phyloP scores from a whole-genome alignment of 345 rosid species.

The Schrenkiella parvula region DNA sequence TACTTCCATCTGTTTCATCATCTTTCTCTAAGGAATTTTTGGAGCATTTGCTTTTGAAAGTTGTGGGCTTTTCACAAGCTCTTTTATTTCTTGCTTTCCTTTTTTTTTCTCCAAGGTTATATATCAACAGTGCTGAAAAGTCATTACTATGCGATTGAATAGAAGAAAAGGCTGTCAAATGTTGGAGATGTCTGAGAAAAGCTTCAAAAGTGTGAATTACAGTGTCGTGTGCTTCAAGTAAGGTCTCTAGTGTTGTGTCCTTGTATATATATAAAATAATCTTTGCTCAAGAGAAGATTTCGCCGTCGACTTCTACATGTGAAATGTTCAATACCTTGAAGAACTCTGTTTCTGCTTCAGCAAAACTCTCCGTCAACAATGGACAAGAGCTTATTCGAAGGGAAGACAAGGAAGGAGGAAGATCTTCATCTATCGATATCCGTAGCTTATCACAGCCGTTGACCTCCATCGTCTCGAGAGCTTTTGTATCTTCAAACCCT shows the following conservation, averaged over 20 bases:
- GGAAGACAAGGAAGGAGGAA: conserved; percentile 35
- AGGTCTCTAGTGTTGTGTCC: neutral
- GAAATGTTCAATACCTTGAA: conserved; percentile 22
- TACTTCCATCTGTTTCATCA: conserved; percentile 15
- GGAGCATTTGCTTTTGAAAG: conserved; percentile 12
- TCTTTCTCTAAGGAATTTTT: conserved; percentile 5
- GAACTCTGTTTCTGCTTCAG: conserved; percentile 23
- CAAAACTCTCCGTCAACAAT: conserved; percentile 12
- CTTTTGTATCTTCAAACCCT: conserved; percentile 27
- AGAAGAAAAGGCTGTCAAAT: neutral
- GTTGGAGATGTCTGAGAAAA: neutral
- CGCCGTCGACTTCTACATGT: conserved; percentile 26
- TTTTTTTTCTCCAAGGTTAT: neutral
- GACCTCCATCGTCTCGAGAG: conserved; percentile 32
- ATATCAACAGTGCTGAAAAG: neutral
- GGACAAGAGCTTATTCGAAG: conserved; percentile 27
- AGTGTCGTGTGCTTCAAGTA: conserved; percentile 17
- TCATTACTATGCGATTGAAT: neutral
- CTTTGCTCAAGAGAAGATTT: conserved; percentile 12
- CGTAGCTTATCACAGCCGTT: conserved; percentile 32
- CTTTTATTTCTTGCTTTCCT: neutral
- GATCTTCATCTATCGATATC: conserved; percentile 29
- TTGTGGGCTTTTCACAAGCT: neutral
- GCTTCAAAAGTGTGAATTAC: neutral
- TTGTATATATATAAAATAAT: neutral